Evolutionary conservation across 768 basidiomycete genomes (phyloP).

Genomic region (Xerocomus spinulosus): DNA sequence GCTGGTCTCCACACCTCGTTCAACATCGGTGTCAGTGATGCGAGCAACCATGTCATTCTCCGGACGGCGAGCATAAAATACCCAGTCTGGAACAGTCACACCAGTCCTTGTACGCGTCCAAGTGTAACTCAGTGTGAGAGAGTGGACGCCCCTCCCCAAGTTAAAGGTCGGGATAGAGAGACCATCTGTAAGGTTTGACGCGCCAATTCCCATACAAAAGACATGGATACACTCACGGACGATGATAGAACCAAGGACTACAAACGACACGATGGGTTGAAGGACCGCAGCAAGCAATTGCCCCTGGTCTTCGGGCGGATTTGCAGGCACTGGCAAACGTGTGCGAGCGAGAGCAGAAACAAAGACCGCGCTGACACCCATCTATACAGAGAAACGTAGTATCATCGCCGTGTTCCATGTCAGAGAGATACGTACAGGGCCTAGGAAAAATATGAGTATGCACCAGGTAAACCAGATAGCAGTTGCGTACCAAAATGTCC

Average conservation of each 20-base stretch:
- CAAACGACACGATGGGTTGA: conserved; percentile 81
- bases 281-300: conserved; percentile 71
- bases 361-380: conserved; percentile 92
- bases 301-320: conserved; percentile 61
- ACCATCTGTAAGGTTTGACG: conserved; percentile 43
- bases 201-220: not conserved
- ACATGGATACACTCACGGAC: conserved; percentile 52
- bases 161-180: conserved; percentile 68
- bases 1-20: conserved; percentile 12
- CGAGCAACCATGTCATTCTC: conserved; percentile 1
- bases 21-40: conserved; percentile 13
- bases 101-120: conserved; percentile 35
- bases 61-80: conserved; percentile 31
- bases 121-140: conserved; percentile 44
- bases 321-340: conserved; percentile 51
- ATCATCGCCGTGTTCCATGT: not conserved
- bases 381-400: conserved; percentile 38
- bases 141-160: conserved; percentile 42
- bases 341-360: conserved; percentile 70
- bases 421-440: conserved; percentile 43
- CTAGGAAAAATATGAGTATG: conserved; percentile 26
- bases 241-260: conserved; percentile 84
- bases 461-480: not conserved
- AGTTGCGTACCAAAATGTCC: conserved; percentile 77
- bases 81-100: conserved; percentile 41